These are phyloP conservation scores for Phyllosticta citribraziliensis DNA, from an alignment of 2,329 filamentous ascomycete species.

Conservation along the genomic window DNA sequence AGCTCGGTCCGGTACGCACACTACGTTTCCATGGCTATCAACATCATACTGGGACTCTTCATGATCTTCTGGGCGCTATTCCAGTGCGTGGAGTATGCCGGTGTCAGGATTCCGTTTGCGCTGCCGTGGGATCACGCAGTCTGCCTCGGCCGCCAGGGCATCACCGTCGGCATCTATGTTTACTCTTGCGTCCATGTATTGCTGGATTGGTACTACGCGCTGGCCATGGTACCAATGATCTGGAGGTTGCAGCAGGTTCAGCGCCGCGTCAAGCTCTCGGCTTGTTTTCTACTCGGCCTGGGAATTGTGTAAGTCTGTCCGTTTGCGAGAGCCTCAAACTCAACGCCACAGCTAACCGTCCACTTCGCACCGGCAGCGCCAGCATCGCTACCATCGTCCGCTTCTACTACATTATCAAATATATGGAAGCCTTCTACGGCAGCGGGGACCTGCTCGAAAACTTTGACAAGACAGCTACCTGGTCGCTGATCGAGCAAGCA, in stretches of 20 bases:
- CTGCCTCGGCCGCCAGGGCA: neutral
- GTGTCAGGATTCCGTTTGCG: neutral
- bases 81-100: neutral
- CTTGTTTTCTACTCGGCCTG: neutral
- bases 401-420: neutral
- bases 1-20: neutral
- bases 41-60: neutral
- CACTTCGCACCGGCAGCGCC: neutral
- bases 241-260: neutral
- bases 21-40: neutral
- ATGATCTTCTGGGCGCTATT: neutral
- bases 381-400: slow-evolving; percentile 1
- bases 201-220: slow-evolving; percentile 8
- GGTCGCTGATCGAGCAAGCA: neutral
- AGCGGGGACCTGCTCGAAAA: neutral
- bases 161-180: neutral
- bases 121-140: neutral
- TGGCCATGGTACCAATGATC: slow-evolving; percentile 7
- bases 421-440: slow-evolving; percentile 1
- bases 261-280: slow-evolving; percentile 1
- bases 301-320: neutral
- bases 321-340: neutral
- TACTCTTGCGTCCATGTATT: slow-evolving; percentile 1
- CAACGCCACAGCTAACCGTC: neutral
- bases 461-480: neutral